Percentiles rank a stretch among this genome's conserved stretches.
phyloP scores from a whole-genome alignment of 1,284 basidiomycete genomes.

The Cryptococcus sp. region DNA sequence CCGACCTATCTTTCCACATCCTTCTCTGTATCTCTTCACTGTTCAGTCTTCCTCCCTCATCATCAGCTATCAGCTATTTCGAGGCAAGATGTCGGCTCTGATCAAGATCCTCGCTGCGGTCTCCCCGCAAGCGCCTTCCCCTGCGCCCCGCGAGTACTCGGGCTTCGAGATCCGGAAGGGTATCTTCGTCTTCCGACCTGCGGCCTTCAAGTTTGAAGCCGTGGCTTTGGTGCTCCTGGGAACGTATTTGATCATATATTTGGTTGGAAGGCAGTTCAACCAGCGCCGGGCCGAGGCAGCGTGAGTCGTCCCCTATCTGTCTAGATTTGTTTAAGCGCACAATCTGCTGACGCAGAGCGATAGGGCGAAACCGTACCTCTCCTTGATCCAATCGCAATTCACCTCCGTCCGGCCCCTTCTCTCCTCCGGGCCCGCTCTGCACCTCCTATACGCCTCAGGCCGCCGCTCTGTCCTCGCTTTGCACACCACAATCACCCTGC shows the following conservation, averaged over 20 bases:
- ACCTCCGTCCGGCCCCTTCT: slow-evolving; percentile 29
- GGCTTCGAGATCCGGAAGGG: slow-evolving; percentile 72
- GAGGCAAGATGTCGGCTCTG: slow-evolving; percentile 43
- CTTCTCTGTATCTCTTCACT: too few species aligned
- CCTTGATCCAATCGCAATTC: slow-evolving; percentile 31
- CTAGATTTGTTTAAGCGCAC: background rate
- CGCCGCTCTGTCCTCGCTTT: slow-evolving; percentile 71
- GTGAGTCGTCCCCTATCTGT: slow-evolving; percentile 38
- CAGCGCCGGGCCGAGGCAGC: slow-evolving; percentile 36
- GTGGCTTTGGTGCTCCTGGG: slow-evolving; percentile 61
- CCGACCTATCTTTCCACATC: too few species aligned
- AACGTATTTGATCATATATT: slow-evolving; percentile 40
- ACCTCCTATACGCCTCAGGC: slow-evolving; percentile 82
- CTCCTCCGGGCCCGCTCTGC: slow-evolving; percentile 51
- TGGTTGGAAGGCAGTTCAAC: slow-evolving; percentile 46
- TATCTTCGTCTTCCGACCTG: slow-evolving; percentile 75
- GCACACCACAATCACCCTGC: slow-evolving; percentile 74
- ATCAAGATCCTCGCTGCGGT: slow-evolving; percentile 58
- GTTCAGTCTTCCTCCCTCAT: too few species aligned
- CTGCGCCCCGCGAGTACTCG: slow-evolving; percentile 57
- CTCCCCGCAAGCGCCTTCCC: slow-evolving; percentile 51
- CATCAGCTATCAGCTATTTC: too few species aligned
- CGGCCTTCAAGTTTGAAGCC: slow-evolving; percentile 71
- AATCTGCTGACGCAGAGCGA: background rate
- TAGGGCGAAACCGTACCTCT: slow-evolving; percentile 17